Evolutionary conservation across 1,139 yeast genomes (phyloP).

Genomic region (Candida dubliniensis): DNA sequence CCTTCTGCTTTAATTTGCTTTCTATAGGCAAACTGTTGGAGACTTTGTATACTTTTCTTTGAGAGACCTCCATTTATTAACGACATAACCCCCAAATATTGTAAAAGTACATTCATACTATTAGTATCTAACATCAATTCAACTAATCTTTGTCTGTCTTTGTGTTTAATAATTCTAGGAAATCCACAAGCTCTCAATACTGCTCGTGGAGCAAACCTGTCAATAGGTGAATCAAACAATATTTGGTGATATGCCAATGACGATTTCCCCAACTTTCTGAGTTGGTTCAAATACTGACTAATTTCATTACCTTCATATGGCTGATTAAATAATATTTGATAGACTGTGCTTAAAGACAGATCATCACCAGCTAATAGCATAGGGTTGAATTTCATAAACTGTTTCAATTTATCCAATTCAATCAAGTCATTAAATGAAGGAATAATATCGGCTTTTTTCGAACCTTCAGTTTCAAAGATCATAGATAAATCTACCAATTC

Average conservation of each 20-base stretch:
- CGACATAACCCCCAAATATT: conserved; percentile 9
- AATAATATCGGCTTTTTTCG: not conserved
- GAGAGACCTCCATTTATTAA: conserved; percentile 7
- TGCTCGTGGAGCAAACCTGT: not conserved
- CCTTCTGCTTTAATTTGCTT: not conserved
- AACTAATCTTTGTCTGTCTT: not conserved
- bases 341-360: not conserved
- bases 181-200: conserved; percentile 4
- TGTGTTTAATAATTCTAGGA: not conserved
- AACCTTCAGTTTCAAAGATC: not conserved
- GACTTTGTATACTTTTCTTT: conserved; percentile 3
- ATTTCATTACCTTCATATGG: conserved; percentile 1
- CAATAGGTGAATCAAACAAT: not conserved
- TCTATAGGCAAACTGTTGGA: not conserved
- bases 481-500: conserved; percentile 5
- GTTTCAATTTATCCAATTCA: conserved; percentile 10
- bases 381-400: conserved; percentile 9
- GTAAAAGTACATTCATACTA: conserved; percentile 4
- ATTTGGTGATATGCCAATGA: conserved; percentile 3
- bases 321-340: not conserved
- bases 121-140: not conserved
- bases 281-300: not conserved
- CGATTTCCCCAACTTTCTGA: conserved; percentile 4
- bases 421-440: conserved; percentile 4
- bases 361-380: conserved; percentile 9